Percentiles rank a stretch among this genome's conserved stretches.
Conservation (phyloP, 2,329 filamentous ascomycete genomes). For the Scedosporium boydii region DNA sequence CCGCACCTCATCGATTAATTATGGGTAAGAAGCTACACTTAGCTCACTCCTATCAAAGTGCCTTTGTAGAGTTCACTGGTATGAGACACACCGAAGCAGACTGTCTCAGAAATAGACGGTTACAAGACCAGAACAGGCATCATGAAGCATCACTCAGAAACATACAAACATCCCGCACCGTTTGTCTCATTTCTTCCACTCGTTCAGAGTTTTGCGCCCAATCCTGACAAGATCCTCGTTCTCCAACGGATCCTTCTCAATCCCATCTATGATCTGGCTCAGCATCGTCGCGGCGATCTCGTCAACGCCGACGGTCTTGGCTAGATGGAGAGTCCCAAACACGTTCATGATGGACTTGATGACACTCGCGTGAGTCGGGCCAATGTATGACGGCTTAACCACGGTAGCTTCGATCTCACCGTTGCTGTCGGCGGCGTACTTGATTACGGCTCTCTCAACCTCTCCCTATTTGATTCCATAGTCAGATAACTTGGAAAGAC, state of each 20-base stretch:
- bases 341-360: constrained; percentile 1
- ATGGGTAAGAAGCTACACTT: no score
- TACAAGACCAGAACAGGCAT: neutral
- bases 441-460: constrained; percentile 32
- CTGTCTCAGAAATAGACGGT: no score
- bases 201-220: constrained; percentile 11
- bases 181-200: neutral
- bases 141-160: neutral
- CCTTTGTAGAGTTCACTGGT: no score
- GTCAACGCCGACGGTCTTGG: constrained; percentile 20
- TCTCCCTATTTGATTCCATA: constrained; percentile 27
- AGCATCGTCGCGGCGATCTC: constrained; percentile 33
- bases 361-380: neutral
- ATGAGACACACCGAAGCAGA: no score
- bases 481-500: constrained; percentile 11
- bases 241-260: constrained; percentile 33
- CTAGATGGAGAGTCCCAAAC: constrained; percentile 12
- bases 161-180: neutral
- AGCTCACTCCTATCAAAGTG: no score
- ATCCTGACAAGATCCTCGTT: constrained; percentile 33
- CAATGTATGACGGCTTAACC: constrained; percentile 34
- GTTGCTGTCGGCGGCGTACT: constrained; percentile 26
- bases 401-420: constrained; percentile 27
- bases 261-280: constrained; percentile 32
- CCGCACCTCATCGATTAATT: no score